Conservation (phyloP, 495 filamentous ascomycete species). For the Thermochaetoides thermophila region DNA sequence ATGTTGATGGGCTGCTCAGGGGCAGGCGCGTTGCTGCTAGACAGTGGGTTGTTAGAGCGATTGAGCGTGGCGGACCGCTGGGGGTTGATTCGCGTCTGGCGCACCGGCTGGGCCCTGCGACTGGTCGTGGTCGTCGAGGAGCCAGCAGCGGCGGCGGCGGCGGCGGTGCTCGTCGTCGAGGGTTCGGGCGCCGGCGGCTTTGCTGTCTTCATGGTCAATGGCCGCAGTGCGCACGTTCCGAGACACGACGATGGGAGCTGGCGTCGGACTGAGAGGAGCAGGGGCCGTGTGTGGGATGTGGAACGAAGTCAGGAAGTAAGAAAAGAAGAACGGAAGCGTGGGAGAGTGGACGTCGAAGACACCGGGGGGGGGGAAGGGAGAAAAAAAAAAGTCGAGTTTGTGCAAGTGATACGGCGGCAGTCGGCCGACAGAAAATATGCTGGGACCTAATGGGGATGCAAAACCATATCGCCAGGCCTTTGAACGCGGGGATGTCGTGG, state of each 20-base stretch:
- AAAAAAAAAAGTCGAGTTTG: neutral
- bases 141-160: constrained; percentile 23
- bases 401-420: too few relatives aligned
- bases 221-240: too few relatives aligned
- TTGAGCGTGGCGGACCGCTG: constrained; percentile 31
- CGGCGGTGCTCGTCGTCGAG: too few relatives aligned
- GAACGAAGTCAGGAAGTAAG: too few relatives aligned
- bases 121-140: constrained; percentile 14
- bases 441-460: neutral
- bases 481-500: neutral
- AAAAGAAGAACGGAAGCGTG: neutral
- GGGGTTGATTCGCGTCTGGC: constrained; percentile 42
- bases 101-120: constrained; percentile 44
- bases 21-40: constrained; percentile 25
- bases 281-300: too few relatives aligned
- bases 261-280: too few relatives aligned
- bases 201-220: constrained; percentile 34
- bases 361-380: constrained; percentile 1
- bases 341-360: constrained; percentile 2
- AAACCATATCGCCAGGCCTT: neutral
- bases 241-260: neutral
- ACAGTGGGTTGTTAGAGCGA: constrained; percentile 30
- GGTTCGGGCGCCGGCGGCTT: too few relatives aligned
- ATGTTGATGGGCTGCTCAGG: constrained; percentile 43
- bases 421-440: too few relatives aligned